Evolutionary conservation across 208 protist genomes (phyloP), one percentile per base, ranked within the genome.

Genomic region (Acanthamoeba royreba): DNA sequence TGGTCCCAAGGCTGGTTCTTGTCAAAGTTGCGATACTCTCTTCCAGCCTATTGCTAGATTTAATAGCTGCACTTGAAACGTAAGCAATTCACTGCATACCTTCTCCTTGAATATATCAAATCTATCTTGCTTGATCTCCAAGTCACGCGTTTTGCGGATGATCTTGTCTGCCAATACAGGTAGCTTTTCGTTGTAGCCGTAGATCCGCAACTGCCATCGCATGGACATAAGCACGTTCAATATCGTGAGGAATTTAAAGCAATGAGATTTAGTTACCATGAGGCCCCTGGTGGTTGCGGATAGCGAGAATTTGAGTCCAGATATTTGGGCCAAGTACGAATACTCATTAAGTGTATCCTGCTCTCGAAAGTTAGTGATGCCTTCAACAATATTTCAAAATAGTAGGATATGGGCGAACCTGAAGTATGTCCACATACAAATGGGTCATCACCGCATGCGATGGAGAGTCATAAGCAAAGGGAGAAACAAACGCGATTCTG

Each of bases 271-370:
- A 83, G 45, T 43, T 94, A 89, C 69, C 35, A 43, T 94, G 87
- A 46, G 79, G 49, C 74, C 93, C 69, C 25, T 42, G 11, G 61
- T 94, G 31, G 40, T 90, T 28, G 40, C 94, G 38, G 19, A 22
- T n/a, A 92, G 85, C 49, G 55, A 11, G 22, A 92, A 92, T 53
- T 92, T 92, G 35, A 92, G 55, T 2, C 95, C 95, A 1, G 81
- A 89, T 22, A 96, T 40, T 17, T 31, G n/a, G 22, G 95, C 95
- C 33, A 72, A 43, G 38, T 96, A 96, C 38, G 92, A 49, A 22
- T 94, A 88, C 93, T 96, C 95, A 11, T 90, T 90, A 25, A 96
- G 92, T 28, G 58, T 11, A 25, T 96, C 95, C 42, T 94, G 17
- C 3, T 45, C 8, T 2, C 5, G n/a, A 13, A 77, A 25, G 35